A percentile compares a stretch with the other conserved stretches of the same genome.
Evolutionary conservation across 345 rosid genomes (phyloP).

Genomic region (Microthlaspi erraticum): DNA sequence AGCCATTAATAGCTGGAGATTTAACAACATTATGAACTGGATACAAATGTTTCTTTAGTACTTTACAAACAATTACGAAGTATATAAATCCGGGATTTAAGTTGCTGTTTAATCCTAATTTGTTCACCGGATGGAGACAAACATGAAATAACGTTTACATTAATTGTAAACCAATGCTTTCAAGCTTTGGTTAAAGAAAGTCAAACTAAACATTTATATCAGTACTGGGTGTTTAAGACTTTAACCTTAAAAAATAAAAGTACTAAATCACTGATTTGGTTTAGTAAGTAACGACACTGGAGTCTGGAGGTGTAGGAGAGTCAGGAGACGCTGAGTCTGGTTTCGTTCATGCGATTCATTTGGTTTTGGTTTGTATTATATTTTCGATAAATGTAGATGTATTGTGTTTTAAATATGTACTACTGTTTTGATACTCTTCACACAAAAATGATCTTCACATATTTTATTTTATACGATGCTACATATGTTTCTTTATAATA

Average conservation of each 20-base stretch:
- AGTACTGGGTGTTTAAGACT: background rate
- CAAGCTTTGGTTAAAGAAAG: conserved; percentile 25
- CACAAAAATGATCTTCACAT: no score
- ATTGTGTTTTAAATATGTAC: background rate
- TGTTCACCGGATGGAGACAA: conserved; percentile 31
- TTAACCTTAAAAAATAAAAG: background rate
- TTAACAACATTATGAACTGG: background rate
- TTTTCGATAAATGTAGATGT: background rate
- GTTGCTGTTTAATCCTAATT: conserved; percentile 29
- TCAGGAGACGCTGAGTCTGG: background rate
- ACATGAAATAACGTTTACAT: conserved; percentile 11
- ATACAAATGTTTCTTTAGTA: conserved; percentile 24
- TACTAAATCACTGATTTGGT: background rate
- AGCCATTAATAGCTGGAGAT: conserved; percentile 36
- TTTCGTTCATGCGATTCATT: conserved; percentile 1
- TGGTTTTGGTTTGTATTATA: conserved; percentile 1
- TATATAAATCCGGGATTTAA: conserved; percentile 16
- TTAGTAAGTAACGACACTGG: background rate
- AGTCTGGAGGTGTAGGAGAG: no score
- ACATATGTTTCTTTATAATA: no score
- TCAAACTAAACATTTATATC: conserved; percentile 31
- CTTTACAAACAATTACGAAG: conserved; percentile 18
- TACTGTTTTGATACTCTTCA: background rate
- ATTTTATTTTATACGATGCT: no score
- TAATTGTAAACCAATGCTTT: conserved; percentile 26